Evolutionary conservation across 108 stramenopile genomes (phyloP), one percentile per base, ranked within the genome.

Genomic region (Schizochytrium sp.): DNA sequence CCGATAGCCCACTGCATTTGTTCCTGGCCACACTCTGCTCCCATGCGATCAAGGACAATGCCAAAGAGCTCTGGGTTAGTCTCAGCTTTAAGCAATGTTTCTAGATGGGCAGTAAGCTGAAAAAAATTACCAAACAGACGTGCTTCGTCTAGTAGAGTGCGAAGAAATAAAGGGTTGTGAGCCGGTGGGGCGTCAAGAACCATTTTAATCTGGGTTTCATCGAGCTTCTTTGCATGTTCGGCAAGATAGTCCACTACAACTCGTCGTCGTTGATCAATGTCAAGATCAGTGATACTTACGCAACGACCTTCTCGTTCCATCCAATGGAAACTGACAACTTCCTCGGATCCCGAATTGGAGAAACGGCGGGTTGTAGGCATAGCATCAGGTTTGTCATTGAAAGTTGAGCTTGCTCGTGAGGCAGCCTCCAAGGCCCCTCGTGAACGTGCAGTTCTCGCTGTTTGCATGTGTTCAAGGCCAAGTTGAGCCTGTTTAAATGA

Each of bases 81-180:
- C 45, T 53, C 19, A 0, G 73, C 73, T 50, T 83, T 53, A 50
- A 83, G 73, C 7, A 83, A 50, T 19, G 46, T 38, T 28, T 47
- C 46, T 4, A 83, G 50, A 19, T 83, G 73, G 0, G 47, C 50
- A 19, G 73, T 83, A 50, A 83, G 73, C 73, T 83, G 7, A 38
- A 83, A 83, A 83, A 83, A 83, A 19, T 83, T 83, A 50, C 73
- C 73, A 83, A 83, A 83, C 28, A 83, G 73, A 19, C 73, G 73
- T 19, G 73, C 73, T 38, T 83, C 73, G 73, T 83, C 73, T 12
- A 83, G 73, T 4, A 83, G 50, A 4, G 73, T 83, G 13, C 73
- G 73, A 17, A 83, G 45, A 19, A 83, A 83, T 19, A 83, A 50
- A 17, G 73, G 73, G 19, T 83, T 83, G 13, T 83, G 73, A 4